These are phyloP conservation scores for Suillus lakei DNA, from an alignment of 768 basidiomycete genomes.

Conservation along the genomic window DNA sequence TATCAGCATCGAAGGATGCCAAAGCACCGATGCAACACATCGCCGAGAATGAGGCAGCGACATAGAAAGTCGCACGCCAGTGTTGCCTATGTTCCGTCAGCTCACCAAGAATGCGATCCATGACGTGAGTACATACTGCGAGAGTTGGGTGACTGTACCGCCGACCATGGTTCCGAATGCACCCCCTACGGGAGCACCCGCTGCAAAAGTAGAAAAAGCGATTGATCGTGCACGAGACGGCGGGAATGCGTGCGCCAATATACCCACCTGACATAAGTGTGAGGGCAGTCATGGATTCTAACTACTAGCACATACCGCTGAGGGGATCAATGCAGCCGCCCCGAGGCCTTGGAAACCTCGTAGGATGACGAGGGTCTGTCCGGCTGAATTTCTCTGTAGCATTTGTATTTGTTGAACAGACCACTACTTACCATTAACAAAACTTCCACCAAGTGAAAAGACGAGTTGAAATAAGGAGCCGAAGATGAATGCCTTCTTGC, in stretches of 20 bases:
- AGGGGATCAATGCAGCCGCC: constrained; percentile 67
- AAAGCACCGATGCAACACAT: constrained; percentile 54
- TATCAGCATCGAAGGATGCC: constrained; percentile 61
- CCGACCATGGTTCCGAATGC: constrained; percentile 67
- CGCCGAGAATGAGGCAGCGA: constrained; percentile 56
- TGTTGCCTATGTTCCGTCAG: constrained; percentile 25
- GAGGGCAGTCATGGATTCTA: neutral
- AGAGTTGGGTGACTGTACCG: constrained; percentile 62
- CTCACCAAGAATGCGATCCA: neutral
- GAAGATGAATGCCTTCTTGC: constrained; percentile 61
- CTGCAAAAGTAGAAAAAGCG: constrained; percentile 78
- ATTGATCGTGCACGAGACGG: constrained; percentile 60
- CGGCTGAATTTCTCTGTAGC: constrained; percentile 37
- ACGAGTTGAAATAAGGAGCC: constrained; percentile 56
- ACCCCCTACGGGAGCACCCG: constrained; percentile 77
- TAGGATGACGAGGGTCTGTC: constrained; percentile 63
- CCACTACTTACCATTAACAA: constrained; percentile 48
- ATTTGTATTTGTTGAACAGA: neutral
- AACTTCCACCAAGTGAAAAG: constrained; percentile 63
- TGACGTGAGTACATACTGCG: constrained; percentile 27
- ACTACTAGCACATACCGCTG: constrained; percentile 47
- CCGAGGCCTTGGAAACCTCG: constrained; percentile 77
- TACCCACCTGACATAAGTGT: constrained; percentile 56
- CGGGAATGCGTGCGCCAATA: constrained; percentile 75
- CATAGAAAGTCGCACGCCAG: constrained; percentile 68